Evolutionary conservation across 2,329 filamentous ascomycete genomes (phyloP), one percentile per base, ranked within the genome.

Genomic region (Orbilia javanica): DNA sequence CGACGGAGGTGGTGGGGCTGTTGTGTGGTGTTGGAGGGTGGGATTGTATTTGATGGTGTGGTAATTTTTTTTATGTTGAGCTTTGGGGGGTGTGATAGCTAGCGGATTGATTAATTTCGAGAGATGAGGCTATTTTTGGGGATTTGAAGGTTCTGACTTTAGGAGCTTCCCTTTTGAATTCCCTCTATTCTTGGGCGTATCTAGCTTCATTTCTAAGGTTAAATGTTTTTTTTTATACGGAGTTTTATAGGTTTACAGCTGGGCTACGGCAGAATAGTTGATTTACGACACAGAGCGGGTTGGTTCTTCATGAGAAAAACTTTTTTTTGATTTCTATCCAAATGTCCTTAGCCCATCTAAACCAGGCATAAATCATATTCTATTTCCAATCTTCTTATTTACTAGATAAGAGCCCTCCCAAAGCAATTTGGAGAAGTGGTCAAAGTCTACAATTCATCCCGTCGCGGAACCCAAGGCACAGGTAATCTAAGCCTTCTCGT

Each of bases 401-500:
- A 39, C 27, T 34, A n/a, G 13, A 67, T 42, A 39, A 39, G 20
- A 39, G 31, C 27, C n/a, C 25, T 4, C 31, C 31, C 20, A 34
- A 34, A 64, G 3, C 8, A 57, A n/a, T n/a, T n/a, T n/a, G n/a
- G n/a, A 39, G 4, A 42, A 39, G 18, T 20, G 34, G 55, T 66
- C 22, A 48, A 18, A 85, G 86, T 80, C 22, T 55, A 77, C 73
- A 77, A 71, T 62, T 71, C 73, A 77, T 77, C 73, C 60, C 73
- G 57, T 22, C 55, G 42, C 11, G 52, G 57, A 53, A 46, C 48
- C 57, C 60, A 48, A 39, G 27, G 50, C 25, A 42, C 15, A 22
- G 50, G 66, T 89, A 44, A 71, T 77, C 25, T 71, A 77, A 27
- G 73, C 18, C 66, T 96, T 95, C 92, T 99, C 96, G 89, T 97